Base-by-base conservation (phyloP, 2,329 filamentous ascomycete genomes). In the Phyllosticta paracitricarpa region DNA sequence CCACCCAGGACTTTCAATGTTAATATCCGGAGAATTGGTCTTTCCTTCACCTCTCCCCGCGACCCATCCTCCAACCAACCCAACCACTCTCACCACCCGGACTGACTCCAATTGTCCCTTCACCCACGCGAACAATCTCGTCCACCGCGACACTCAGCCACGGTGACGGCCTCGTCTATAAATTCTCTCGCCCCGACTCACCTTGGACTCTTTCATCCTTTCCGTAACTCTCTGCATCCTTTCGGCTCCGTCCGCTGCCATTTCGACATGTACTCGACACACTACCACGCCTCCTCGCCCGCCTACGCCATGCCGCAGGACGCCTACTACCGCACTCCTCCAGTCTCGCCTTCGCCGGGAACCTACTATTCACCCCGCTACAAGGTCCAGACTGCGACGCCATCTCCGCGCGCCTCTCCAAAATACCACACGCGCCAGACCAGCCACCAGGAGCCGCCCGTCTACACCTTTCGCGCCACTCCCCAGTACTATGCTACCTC, bases 311-410 rank as follows among this genome's bases (percentile, higher is more conserved):
- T 71, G 71, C 66, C 70, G 62, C 71, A 69, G 68, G 72, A 74
- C 64, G 68, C 69, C 64, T 69, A 70, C 65, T 66, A 67, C 67
- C 67, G 66, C 59, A 71, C 70, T 53, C 69, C 72, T 55, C 72
- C 73, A 19, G 71, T 81, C 60, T 82, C 81, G 60, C 80, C 82
- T 22, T 78, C 75, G 5, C 70, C 71, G 35, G 69, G 68, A 63
- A 68, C 68, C 58, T 84, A 84, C 75, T 80, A 81, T 71, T 81
- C 82, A 8, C 79, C 81, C 30, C 75, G 78, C 64, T 80, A 81
- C 68, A 77, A 77, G 64, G 74, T 74, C 63, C 75, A 80, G 64
- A 76, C 75, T 53, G 68, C 75, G 58, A 80, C 82, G 51, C 80
- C 77, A 51, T 75, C 75, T 4, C 73, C 75, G 33, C 77, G 75